Conservation (phyloP, 2,329 filamentous ascomycete species). For the Capronia americana region DNA sequence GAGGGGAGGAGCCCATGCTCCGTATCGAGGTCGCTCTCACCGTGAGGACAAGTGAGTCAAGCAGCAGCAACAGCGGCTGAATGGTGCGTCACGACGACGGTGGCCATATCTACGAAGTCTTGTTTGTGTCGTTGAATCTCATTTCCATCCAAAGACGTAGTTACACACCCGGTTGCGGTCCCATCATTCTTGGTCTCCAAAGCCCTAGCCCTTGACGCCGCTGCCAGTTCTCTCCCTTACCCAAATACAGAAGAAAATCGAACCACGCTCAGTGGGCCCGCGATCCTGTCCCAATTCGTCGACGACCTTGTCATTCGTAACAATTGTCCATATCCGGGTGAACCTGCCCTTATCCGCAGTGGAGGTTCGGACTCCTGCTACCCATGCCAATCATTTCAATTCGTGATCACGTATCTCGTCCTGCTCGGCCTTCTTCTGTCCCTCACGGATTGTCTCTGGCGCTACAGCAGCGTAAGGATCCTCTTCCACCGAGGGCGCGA, state of each 20-base stretch:
- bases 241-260: neutral
- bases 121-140: neutral
- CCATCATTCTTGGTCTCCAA: neutral
- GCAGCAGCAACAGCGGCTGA: too few relatives aligned
- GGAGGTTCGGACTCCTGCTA: neutral
- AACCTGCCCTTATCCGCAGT: neutral
- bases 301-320: neutral
- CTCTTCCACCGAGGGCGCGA: neutral
- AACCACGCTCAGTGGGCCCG: neutral
- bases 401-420: conserved; percentile 25
- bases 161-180: neutral
- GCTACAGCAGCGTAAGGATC: conserved; percentile 37
- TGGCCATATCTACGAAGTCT: neutral
- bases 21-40: neutral
- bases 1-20: neutral
- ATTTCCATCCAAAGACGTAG: neutral
- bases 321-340: neutral
- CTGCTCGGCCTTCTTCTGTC: conserved; percentile 28
- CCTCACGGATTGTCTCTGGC: conserved; percentile 31
- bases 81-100: neutral
- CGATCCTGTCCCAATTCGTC: neutral
- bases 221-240: neutral
- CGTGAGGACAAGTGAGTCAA: neutral
- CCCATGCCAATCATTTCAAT: conserved; percentile 18
- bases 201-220: neutral